phyloP scores from a whole-genome alignment of 2,329 filamentous ascomycete genomes.

The Colletotrichum euphorbiae region DNA sequence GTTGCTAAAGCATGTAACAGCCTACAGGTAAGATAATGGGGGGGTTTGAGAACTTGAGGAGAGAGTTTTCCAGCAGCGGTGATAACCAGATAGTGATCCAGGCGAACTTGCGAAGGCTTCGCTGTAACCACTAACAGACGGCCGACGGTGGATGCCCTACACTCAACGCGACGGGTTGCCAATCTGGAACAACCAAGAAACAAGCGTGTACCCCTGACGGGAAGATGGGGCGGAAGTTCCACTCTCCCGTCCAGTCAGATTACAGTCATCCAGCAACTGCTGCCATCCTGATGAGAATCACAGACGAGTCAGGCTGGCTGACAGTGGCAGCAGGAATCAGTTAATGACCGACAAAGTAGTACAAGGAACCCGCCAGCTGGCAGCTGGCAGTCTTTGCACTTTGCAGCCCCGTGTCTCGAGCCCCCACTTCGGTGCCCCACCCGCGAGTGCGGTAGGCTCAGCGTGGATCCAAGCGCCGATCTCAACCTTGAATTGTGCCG shows the following conservation, averaged over 20 bases:
- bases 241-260: background rate
- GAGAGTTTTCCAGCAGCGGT: background rate
- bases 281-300: background rate
- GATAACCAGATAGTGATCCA: constrained; percentile 4
- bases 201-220: constrained; percentile 27
- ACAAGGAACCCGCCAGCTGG: too few relatives aligned
- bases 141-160: constrained; percentile 22
- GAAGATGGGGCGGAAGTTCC: background rate
- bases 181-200: constrained; percentile 33
- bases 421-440: constrained; percentile 15
- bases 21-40: background rate
- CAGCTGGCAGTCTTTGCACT: background rate
- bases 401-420: constrained; percentile 33
- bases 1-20: too few relatives aligned
- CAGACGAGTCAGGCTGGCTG: too few relatives aligned
- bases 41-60: background rate
- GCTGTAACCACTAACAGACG: constrained; percentile 8
- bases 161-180: constrained; percentile 29
- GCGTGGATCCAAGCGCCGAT: constrained; percentile 37
- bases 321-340: too few relatives aligned
- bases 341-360: too few relatives aligned
- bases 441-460: constrained; percentile 28
- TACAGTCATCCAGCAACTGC: background rate
- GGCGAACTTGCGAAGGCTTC: background rate
- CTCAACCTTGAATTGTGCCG: constrained; percentile 29